Evolutionary conservation across 1,284 basidiomycete species (phyloP), one percentile per base, ranked within the genome.

Genomic region (Boletus sp.): DNA sequence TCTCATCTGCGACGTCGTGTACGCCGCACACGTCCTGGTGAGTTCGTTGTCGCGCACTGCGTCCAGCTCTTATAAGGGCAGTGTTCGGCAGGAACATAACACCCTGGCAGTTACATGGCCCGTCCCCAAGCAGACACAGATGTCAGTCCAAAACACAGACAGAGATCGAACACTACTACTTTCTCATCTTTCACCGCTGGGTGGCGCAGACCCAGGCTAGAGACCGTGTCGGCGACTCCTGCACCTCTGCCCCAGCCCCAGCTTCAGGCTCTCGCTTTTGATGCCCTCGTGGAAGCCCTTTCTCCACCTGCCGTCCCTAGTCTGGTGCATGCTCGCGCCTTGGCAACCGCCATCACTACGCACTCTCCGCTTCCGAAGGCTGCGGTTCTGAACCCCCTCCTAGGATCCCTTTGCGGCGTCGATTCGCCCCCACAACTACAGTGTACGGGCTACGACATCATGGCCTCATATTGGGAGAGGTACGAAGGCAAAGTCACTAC

Each of bases 391-490:
- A 75, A 73, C 48, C 78, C 81, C 14, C 72, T 88, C 47, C 67
- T 88, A 2, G 71, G 71, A 3, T 73, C 74, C 2, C 70, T 89
- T 6, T 89, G 86, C 59, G 56, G 61, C 13, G 51, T 69, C 27
- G 71, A 78, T 17, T 71, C 74, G 1, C 82, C 84, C 1, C 51
- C 72, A 0, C 64, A 77, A 0, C 52, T 88, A 5, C 84, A 85
- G 59, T 76, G 75, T 8, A 76, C 80, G 1, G 86, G 86, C 0
- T 87, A 75, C 55, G 86, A 89, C 49, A 77, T 88, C 44, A 70
- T 89, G 41, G 69, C 81, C 12, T 73, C 82, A 0, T 88, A 82
- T 59, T 81, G 78, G 67, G 77, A 81, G 52, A 78, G 78, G 55
- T 69, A 69, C 27, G 76, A 79, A 43, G 69, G 73, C 5, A 59